phyloP scores from a whole-genome alignment of 2,329 filamentous ascomycete genomes.

The Neoscytalidium dimidiatum region DNA sequence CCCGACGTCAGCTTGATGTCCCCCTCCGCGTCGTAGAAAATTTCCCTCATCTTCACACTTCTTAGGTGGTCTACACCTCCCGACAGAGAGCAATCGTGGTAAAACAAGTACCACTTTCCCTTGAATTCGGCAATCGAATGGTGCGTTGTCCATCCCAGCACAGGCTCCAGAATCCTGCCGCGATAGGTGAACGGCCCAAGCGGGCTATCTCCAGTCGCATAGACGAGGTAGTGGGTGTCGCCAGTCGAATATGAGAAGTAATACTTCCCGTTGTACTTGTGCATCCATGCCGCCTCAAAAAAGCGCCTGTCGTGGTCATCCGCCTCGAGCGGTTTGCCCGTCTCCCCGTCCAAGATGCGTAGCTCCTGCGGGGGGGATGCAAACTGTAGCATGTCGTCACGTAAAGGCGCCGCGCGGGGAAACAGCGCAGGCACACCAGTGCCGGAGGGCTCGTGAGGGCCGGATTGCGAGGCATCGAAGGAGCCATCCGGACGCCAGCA shows the following conservation, averaged over 20 bases:
- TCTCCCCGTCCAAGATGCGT: conserved; percentile 62
- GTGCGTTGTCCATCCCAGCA: conserved; percentile 80
- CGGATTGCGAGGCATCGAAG: conserved; percentile 59
- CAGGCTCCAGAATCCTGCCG: conserved; percentile 72
- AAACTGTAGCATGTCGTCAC: conserved; percentile 67
- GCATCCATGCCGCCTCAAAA: conserved; percentile 81
- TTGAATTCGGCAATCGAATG: conserved; percentile 76
- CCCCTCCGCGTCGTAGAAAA: conserved; percentile 69
- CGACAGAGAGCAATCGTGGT: conserved; percentile 72
- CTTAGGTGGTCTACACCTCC: conserved; percentile 70
- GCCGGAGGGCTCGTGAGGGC: conserved; percentile 58
- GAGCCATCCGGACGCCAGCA: conserved; percentile 63
- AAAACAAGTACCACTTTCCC: conserved; percentile 73
- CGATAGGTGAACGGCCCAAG: conserved; percentile 72
- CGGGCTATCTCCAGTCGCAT: conserved; percentile 65
- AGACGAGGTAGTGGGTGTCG: conserved; percentile 73
- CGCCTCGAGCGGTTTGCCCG: conserved; percentile 59
- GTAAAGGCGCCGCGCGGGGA: conserved; percentile 67
- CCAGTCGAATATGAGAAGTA: conserved; percentile 80
- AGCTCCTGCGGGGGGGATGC: conserved; percentile 59
- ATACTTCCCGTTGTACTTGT: conserved; percentile 69
- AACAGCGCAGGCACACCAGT: conserved; percentile 59
- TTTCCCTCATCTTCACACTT: conserved; percentile 73
- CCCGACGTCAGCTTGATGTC: conserved; percentile 52
- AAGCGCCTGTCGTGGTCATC: conserved; percentile 74